Conservation (phyloP, 116 monocot genomes). For the Cymodocea nodosa region DNA sequence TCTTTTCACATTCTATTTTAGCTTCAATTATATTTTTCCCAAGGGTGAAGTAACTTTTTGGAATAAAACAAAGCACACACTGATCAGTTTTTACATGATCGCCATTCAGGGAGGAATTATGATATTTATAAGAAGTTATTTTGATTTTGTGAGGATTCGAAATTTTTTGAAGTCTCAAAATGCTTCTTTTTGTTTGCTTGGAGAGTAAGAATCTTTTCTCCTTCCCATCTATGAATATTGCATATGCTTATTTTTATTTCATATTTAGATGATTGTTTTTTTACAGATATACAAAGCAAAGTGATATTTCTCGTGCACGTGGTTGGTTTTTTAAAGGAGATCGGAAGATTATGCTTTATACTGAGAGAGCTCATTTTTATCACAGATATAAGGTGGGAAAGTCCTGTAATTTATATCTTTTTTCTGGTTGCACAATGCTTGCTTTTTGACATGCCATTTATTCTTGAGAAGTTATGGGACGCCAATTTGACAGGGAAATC, state of each 20-base stretch:
- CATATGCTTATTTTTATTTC: neutral
- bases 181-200: constrained; percentile 90
- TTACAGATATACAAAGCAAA: constrained; percentile 69
- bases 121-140: constrained; percentile 84
- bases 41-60: too few species aligned
- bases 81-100: neutral
- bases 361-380: constrained; percentile 97
- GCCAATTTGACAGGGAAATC: too few species aligned
- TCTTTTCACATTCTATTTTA: neutral
- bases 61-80: neutral
- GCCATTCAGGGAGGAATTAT: constrained; percentile 74
- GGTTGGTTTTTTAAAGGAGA: constrained; percentile 89
- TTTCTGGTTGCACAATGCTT: neutral
- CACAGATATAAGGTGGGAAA: constrained; percentile 83
- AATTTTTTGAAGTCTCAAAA: constrained; percentile 85
- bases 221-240: neutral
- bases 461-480: too few species aligned
- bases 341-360: constrained; percentile 93
- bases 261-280: neutral
- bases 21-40: neutral
- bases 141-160: constrained; percentile 76
- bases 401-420: neutral
- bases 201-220: constrained; percentile 57
- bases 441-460: too few species aligned
- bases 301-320: constrained; percentile 96